These are phyloP conservation scores for Entelexis sorbosivorans DNA, from an alignment of 1,139 yeast species.

Conservation along the genomic window DNA sequence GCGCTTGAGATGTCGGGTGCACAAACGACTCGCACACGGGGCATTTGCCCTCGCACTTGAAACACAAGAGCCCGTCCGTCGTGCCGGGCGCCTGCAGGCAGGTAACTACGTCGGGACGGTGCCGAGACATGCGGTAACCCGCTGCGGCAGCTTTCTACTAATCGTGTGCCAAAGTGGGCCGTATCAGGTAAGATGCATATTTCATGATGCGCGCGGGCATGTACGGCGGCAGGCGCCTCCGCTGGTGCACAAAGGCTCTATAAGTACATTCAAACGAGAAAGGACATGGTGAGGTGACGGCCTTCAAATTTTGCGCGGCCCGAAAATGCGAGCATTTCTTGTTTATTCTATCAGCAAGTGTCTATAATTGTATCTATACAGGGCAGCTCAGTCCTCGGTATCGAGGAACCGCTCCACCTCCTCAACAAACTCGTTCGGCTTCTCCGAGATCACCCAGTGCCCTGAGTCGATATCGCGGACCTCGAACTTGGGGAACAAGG, in stretches of 20 bases:
- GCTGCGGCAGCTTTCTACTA: neutral
- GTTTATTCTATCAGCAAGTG: neutral
- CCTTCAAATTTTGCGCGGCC: too few relatives aligned
- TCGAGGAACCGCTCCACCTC: slow-evolving; percentile 49
- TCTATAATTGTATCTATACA: neutral
- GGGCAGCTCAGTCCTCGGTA: slow-evolving; percentile 34
- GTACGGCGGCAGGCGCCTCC: too few relatives aligned
- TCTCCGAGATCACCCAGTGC: slow-evolving; percentile 83
- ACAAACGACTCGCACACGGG: slow-evolving; percentile 5
- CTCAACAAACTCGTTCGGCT: slow-evolving; percentile 57
- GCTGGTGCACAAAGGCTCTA: too few relatives aligned
- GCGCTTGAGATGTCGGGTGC: neutral
- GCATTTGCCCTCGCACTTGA: slow-evolving; percentile 6
- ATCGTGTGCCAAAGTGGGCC: neutral
- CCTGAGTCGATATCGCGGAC: slow-evolving; percentile 70
- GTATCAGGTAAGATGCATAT: neutral
- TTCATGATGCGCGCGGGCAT: too few relatives aligned
- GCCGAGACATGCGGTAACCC: neutral
- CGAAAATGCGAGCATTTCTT: too few relatives aligned
- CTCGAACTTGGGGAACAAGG: slow-evolving; percentile 68
- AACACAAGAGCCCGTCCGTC: neutral
- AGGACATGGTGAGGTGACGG: too few relatives aligned
- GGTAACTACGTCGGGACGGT: neutral
- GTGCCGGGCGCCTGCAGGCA: neutral
- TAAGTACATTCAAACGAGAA: too few relatives aligned